Evolutionary conservation across 1,284 basidiomycete genomes (phyloP).

Genomic region (Heterobasidion irregulare): DNA sequence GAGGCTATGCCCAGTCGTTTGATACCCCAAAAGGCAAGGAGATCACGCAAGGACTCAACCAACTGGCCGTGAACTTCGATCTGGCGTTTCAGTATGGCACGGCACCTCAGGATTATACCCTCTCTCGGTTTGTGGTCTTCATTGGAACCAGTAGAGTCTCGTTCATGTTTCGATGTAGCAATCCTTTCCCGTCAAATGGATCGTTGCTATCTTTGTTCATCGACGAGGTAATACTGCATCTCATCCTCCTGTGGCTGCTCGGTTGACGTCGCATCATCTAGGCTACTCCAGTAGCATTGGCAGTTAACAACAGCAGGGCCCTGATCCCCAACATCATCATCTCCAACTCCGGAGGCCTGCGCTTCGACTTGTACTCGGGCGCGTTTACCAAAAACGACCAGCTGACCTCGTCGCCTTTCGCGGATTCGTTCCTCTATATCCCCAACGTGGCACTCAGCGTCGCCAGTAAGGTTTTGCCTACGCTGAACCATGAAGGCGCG

Average conservation of each 20-base stretch:
- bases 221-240: conserved; percentile 33
- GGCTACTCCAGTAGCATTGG: conserved; percentile 48
- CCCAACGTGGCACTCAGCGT: conserved; percentile 37
- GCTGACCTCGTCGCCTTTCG: conserved; percentile 61
- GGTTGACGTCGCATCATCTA: conserved; percentile 11
- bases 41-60: conserved; percentile 48
- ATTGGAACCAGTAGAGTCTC: neutral
- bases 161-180: conserved; percentile 21
- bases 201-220: conserved; percentile 58
- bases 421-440: conserved; percentile 52
- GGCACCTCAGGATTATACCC: conserved; percentile 66
- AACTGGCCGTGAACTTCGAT: conserved; percentile 45
- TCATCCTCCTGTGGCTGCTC: neutral
- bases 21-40: conserved; percentile 43
- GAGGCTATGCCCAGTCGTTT: conserved; percentile 44
- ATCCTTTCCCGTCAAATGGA: conserved; percentile 57
- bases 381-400: conserved; percentile 76
- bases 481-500: conserved; percentile 36
- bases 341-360: conserved; percentile 65
- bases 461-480: conserved; percentile 44
- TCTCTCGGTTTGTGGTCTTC: conserved; percentile 37
- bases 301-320: conserved; percentile 53
- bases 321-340: conserved; percentile 61
- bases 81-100: conserved; percentile 52
- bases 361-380: conserved; percentile 67